phyloP scores from a whole-genome alignment of 2,329 filamentous ascomycete genomes.

The Ploettnerulaceae sp. region DNA sequence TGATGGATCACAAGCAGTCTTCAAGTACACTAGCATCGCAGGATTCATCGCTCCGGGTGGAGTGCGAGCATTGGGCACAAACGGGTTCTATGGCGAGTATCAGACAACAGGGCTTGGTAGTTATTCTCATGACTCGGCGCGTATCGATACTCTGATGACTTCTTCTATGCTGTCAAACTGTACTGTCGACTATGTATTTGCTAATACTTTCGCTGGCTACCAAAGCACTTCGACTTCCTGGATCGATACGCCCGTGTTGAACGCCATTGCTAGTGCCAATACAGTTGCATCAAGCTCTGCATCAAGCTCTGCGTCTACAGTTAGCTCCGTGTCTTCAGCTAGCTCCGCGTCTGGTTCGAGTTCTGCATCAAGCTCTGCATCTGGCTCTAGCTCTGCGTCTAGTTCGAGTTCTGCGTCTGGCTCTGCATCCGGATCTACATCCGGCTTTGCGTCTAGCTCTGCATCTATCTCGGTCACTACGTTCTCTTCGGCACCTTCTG shows the following conservation, averaged over 20 bases:
- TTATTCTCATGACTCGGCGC: conserved; percentile 36
- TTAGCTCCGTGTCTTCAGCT: too few relatives aligned
- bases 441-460: too few relatives aligned
- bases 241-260: conserved; percentile 36
- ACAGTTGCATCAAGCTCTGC: conserved; percentile 11
- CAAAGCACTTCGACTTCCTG: conserved; percentile 35
- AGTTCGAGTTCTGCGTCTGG: too few relatives aligned
- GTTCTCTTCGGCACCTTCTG: too few relatives aligned
- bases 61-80: conserved; percentile 35
- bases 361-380: conserved; percentile 6
- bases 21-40: conserved; percentile 37
- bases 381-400: too few relatives aligned
- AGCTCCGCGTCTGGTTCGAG: too few relatives aligned
- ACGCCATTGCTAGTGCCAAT: conserved; percentile 33
- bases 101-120: conserved; percentile 38
- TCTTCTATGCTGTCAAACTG: conserved; percentile 34
- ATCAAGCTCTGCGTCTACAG: too few relatives aligned
- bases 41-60: conserved; percentile 37
- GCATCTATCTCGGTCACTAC: too few relatives aligned
- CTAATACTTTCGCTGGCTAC: conserved; percentile 34
- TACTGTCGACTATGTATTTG: conserved; percentile 31
- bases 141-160: conserved; percentile 31
- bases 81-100: conserved; percentile 37
- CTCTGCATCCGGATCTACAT: too few relatives aligned
- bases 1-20: conserved; percentile 38